Evolutionary conservation across 1,284 basidiomycete species (phyloP).

Genomic region (Malassezia caprae): DNA sequence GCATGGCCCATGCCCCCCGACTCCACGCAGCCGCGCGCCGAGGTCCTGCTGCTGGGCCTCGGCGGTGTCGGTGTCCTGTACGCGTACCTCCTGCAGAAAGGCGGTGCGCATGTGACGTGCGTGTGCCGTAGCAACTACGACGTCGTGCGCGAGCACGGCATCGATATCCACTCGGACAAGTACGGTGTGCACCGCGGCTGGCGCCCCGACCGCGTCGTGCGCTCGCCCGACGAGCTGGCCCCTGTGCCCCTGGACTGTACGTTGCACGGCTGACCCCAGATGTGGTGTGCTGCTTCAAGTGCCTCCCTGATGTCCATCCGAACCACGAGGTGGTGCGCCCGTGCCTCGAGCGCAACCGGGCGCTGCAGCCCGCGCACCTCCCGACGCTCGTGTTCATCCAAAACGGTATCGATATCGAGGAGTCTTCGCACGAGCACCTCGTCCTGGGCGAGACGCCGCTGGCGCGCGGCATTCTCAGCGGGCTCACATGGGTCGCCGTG

Average conservation of each 20-base stretch:
- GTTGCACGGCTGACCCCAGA: constrained; percentile 2
- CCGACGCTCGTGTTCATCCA: constrained; percentile 61
- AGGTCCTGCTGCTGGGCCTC: constrained; percentile 52
- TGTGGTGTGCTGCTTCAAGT: constrained; percentile 62
- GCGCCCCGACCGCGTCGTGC: constrained; percentile 60
- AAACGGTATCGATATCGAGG: constrained; percentile 67
- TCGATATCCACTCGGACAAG: constrained; percentile 56
- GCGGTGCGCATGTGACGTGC: constrained; percentile 60
- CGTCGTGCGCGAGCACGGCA: constrained; percentile 52
- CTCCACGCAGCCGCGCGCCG: neutral
- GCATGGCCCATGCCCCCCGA: neutral
- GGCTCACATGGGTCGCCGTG: constrained; percentile 52
- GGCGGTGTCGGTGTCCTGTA: constrained; percentile 55
- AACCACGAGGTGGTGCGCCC: constrained; percentile 58
- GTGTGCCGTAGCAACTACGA: constrained; percentile 66
- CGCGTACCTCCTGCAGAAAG: constrained; percentile 58
- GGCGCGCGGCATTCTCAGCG: constrained; percentile 38
- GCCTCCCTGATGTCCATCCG: constrained; percentile 59
- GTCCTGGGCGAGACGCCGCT: constrained; percentile 34
- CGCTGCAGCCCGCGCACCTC: constrained; percentile 40
- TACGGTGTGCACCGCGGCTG: constrained; percentile 57
- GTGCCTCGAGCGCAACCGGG: constrained; percentile 51
- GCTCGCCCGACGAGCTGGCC: constrained; percentile 56
- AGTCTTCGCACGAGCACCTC: constrained; percentile 57
- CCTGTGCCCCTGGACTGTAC: constrained; percentile 58